A percentile compares a stretch with the other conserved stretches of the same genome.
phyloP scores from a whole-genome alignment of 805 yeast genomes.

The Metschnikowia cubensis region DNA sequence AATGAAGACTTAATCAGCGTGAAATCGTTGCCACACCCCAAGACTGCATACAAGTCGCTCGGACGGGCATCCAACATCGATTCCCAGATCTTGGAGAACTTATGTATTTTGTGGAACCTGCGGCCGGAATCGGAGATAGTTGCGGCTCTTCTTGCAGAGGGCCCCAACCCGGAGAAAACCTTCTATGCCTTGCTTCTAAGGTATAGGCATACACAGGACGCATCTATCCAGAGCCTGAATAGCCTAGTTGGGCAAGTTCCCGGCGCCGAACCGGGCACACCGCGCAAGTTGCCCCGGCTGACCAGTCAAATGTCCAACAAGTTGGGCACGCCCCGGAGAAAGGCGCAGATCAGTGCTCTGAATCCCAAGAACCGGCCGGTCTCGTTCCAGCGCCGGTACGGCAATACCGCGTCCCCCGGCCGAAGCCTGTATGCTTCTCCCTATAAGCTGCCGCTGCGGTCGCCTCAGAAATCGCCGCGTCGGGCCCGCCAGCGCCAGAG shows the following conservation, averaged over 20 bases:
- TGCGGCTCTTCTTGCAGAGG: conserved; percentile 32
- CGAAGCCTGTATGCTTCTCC: conserved; percentile 29
- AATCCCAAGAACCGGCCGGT: conserved; percentile 35
- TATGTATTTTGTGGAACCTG: conserved; percentile 57
- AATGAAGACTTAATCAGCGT: conserved; percentile 43
- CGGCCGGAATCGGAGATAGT: conserved; percentile 41
- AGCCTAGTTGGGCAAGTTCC: background rate
- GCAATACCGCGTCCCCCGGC: conserved; percentile 16
- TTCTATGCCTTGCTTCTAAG: conserved; percentile 44
- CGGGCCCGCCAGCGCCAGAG: conserved; percentile 12
- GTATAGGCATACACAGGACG: conserved; percentile 40
- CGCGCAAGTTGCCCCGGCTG: conserved; percentile 15
- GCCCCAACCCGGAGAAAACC: conserved; percentile 44
- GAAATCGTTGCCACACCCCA: conserved; percentile 51
- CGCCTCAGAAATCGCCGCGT: conserved; percentile 22
- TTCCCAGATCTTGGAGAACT: conserved; percentile 49
- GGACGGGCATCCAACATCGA: conserved; percentile 48
- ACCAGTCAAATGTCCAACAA: conserved; percentile 7
- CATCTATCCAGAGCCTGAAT: conserved; percentile 10
- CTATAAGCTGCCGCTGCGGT: conserved; percentile 19
- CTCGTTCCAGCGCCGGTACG: conserved; percentile 38
- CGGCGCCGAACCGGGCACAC: conserved; percentile 11
- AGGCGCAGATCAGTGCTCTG: conserved; percentile 34
- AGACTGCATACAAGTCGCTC: conserved; percentile 49
- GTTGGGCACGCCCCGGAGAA: conserved; percentile 16